phyloP scores from a whole-genome alignment of 106 monocot genomes.

The Iris macrosiphon region DNA sequence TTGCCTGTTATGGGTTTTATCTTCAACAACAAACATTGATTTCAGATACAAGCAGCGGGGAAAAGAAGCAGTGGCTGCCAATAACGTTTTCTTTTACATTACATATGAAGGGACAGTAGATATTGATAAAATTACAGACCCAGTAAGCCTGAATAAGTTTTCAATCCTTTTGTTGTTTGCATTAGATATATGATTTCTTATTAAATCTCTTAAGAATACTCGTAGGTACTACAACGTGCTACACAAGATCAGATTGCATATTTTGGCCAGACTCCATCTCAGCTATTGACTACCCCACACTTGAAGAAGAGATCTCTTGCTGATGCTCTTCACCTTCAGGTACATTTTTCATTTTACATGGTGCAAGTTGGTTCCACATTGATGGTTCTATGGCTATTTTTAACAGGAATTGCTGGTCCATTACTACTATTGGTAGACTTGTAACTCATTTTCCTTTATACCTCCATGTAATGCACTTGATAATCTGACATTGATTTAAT shows the following conservation, averaged over 20 bases:
- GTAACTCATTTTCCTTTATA: no score
- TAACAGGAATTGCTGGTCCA: no score
- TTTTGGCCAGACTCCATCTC: conserved; percentile 98
- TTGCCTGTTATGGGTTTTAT: neutral
- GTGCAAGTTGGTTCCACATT: no score
- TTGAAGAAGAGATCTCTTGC: conserved; percentile 53
- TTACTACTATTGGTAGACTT: no score
- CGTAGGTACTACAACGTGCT: conserved; percentile 80
- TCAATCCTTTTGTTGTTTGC: neutral
- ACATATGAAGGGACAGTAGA: conserved; percentile 98
- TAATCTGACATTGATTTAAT: no score
- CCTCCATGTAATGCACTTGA: no score
- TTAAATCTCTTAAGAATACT: conserved; percentile 1
- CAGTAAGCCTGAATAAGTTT: conserved; percentile 40
- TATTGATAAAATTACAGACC: conserved; percentile 89
- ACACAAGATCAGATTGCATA: conserved; percentile 96
- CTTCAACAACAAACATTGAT: conserved; percentile 1
- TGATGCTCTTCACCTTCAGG: conserved; percentile 82
- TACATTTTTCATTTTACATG: conserved; percentile 22
- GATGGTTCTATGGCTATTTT: no score
- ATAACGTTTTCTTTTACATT: conserved; percentile 92
- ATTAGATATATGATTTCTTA: neutral
- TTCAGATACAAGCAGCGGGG: conserved; percentile 94
- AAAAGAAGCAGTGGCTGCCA: conserved; percentile 74
- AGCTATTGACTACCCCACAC: conserved; percentile 75